Evolutionary conservation across 1,139 yeast species (phyloP), one percentile per base, ranked within the genome.

Genomic region (Pichia sp.): DNA sequence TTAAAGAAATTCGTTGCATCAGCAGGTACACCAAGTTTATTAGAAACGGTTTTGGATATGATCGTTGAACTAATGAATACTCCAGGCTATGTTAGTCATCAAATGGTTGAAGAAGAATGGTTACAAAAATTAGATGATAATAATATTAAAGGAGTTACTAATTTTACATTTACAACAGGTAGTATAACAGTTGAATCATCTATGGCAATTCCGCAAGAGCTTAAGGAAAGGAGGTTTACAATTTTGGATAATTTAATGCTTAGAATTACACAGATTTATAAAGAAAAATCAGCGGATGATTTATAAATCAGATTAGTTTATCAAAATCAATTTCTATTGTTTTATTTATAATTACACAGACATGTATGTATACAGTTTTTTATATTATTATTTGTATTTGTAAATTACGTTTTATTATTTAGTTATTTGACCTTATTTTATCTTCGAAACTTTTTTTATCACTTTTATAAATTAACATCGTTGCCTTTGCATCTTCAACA

Each of bases 401-500:
- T n/a, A n/a, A n/a, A n/a, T n/a, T n/a, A n/a, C n/a, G n/a, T n/a
- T n/a, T n/a, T n/a, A n/a, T n/a, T n/a, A n/a, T n/a, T n/a, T n/a
- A n/a, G n/a, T n/a, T n/a, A n/a, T n/a, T 19, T 13, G 13, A 6
- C 31, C 35, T 41, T 24, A 29, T 22, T 31, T 31, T 39, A 18
- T 35, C 37, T 50, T 83, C 91, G 50, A 84, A 80, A 39, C 77
- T 86, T 40, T 63, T 65, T 53, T 75, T 79, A 53, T 76, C 73
- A 42, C 74, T 56, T 47, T 87, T 70, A 56, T 78, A 88, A 22
- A 88, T 61, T 42, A 80, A 63, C 96, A 88, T 87, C 0, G 95
- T 78, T 2, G 91, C 91, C 52, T 77, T 74, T 0, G 96, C 95
- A 65, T 88, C 96, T 57, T 86, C 95, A 1, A 89, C 85, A 0